Conservation (phyloP, 495 filamentous ascomycete genomes). For the Penicillium odoratum region DNA sequence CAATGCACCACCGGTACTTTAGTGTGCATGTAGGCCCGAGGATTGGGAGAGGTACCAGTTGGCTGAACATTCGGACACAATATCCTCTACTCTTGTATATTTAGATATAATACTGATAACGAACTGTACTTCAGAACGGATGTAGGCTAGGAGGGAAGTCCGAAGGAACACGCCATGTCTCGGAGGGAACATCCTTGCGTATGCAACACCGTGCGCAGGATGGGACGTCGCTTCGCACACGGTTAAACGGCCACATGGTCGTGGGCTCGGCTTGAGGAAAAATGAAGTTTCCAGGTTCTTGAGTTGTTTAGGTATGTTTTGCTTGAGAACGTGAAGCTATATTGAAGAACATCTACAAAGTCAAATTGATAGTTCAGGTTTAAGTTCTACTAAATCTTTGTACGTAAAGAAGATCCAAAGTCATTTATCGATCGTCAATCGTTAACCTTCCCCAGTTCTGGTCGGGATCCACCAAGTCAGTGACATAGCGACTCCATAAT, state of each 20-base stretch:
- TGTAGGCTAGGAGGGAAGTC: too few relatives aligned
- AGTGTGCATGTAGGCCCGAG: neutral
- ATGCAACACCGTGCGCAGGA: constrained; percentile 10
- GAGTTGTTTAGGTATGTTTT: too few relatives aligned
- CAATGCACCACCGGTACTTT: neutral
- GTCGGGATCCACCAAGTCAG: too few relatives aligned
- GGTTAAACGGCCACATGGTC: constrained; percentile 15
- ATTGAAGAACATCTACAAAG: too few relatives aligned
- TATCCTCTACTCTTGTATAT: too few relatives aligned
- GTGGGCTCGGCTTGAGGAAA: constrained; percentile 1
- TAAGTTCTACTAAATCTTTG: too few relatives aligned
- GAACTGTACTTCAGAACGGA: too few relatives aligned
- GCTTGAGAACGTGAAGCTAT: neutral
- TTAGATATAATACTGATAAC: too few relatives aligned
- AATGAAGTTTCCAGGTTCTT: neutral
- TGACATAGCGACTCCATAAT: neutral
- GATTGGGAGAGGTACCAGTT: neutral
- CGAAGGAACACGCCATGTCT: constrained; percentile 11
- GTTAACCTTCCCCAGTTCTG: too few relatives aligned
- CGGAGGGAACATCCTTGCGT: constrained; percentile 11
- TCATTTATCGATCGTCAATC: too few relatives aligned
- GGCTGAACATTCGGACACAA: neutral
- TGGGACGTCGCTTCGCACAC: constrained; percentile 12
- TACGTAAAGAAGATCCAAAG: too few relatives aligned
- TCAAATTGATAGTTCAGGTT: too few relatives aligned